Percentiles rank a stretch among this genome's conserved stretches.
phyloP scores from a whole-genome alignment of 768 basidiomycete genomes.

The Collybia sordida region DNA sequence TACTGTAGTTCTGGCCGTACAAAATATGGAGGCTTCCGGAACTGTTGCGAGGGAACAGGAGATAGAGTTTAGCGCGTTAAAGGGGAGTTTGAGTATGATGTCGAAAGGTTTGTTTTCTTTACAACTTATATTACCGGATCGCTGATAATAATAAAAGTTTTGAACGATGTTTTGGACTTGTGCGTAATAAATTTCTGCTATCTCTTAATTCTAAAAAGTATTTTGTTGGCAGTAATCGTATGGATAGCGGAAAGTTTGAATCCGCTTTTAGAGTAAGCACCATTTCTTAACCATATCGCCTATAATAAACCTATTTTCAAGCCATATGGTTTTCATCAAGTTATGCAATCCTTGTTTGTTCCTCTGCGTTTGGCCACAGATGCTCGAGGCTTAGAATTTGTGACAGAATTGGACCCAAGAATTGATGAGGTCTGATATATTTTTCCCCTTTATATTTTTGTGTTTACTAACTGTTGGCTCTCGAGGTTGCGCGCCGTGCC shows the following conservation, averaged over 20 bases:
- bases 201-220: not conserved
- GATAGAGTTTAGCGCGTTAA: conserved; percentile 85
- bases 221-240: conserved; percentile 58
- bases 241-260: conserved; percentile 87
- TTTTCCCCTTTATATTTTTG: not conserved
- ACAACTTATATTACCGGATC: not conserved
- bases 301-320: conserved; percentile 16
- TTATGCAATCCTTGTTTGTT: conserved; percentile 71
- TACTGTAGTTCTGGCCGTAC: conserved; percentile 70
- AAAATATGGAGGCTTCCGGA: conserved; percentile 86
- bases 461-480: not conserved
- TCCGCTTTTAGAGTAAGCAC: conserved; percentile 50
- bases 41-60: conserved; percentile 73
- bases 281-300: not conserved
- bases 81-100: conserved; percentile 86
- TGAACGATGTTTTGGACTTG: conserved; percentile 84
- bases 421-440: conserved; percentile 57
- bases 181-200: conserved; percentile 32
- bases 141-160: conserved; percentile 36
- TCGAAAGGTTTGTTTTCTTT: conserved; percentile 56
- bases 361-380: conserved; percentile 68
- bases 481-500: conserved; percentile 57
- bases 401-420: conserved; percentile 63
- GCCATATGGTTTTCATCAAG: conserved; percentile 79
- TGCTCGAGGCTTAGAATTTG: conserved; percentile 64